Evolutionary conservation across 768 basidiomycete genomes (phyloP).

Genomic region (Tylopilus intermedius): DNA sequence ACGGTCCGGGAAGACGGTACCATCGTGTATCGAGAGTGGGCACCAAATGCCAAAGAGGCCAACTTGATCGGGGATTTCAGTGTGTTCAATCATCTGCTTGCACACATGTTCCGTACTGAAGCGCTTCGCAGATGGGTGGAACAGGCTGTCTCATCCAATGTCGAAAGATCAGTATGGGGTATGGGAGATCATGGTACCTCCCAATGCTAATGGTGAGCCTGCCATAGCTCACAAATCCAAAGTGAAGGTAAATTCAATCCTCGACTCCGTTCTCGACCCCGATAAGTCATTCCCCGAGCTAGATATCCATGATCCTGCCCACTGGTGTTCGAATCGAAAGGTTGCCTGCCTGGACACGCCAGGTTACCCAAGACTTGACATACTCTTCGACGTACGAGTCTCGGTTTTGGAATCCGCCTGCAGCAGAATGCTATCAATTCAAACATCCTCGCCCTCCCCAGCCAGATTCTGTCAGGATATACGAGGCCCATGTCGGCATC

Average conservation of each 20-base stretch:
- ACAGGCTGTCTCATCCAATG: slow-evolving; percentile 82
- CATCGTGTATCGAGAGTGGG: slow-evolving; percentile 92
- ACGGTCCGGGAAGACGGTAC: slow-evolving; percentile 62
- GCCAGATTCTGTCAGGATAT: slow-evolving; percentile 70
- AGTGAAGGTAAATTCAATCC: slow-evolving; percentile 61
- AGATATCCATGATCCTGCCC: slow-evolving; percentile 92
- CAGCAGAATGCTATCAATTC: slow-evolving; percentile 67
- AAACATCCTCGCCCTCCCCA: slow-evolving; percentile 70
- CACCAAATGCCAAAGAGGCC: slow-evolving; percentile 82
- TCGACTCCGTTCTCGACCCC: not conserved
- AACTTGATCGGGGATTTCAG: slow-evolving; percentile 94
- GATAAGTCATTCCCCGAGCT: slow-evolving; percentile 1
- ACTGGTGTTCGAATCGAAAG: slow-evolving; percentile 81
- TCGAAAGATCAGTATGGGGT: slow-evolving; percentile 78
- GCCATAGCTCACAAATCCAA: slow-evolving; percentile 94
- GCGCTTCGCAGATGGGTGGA: slow-evolving; percentile 69
- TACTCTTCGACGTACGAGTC: slow-evolving; percentile 93
- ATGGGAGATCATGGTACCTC: slow-evolving; percentile 79
- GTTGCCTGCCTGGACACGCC: slow-evolving; percentile 88
- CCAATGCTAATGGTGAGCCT: slow-evolving; percentile 60
- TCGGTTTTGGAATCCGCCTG: slow-evolving; percentile 96
- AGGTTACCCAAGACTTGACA: slow-evolving; percentile 89
- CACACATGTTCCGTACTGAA: slow-evolving; percentile 2
- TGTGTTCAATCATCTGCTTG: slow-evolving; percentile 39
- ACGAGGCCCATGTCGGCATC: slow-evolving; percentile 98